These are phyloP conservation scores for Globisporangium camurandrum DNA, from an alignment of 352 stramenopile species.

Conservation along the genomic window DNA sequence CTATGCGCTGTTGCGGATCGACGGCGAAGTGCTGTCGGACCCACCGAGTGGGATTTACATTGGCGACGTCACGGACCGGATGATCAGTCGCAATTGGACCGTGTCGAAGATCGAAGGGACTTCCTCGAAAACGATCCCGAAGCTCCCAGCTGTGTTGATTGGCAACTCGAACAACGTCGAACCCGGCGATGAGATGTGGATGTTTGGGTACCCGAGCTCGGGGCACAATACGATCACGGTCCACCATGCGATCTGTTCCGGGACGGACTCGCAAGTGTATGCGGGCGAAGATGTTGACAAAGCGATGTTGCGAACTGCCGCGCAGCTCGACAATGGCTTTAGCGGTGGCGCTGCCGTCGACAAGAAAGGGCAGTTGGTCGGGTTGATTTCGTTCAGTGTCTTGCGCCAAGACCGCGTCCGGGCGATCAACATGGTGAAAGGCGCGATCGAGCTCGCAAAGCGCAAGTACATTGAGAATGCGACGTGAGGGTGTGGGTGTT, in stretches of 20 bases:
- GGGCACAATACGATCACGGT: conserved; percentile 88
- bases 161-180: conserved; percentile 87
- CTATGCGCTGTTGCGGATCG: conserved; percentile 74
- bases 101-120: conserved; percentile 76
- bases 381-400: conserved; percentile 83
- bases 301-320: conserved; percentile 78
- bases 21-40: conserved; percentile 82
- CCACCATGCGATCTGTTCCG: conserved; percentile 85
- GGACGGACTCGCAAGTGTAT: conserved; percentile 82
- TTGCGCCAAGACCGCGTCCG: conserved; percentile 80
- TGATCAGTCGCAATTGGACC: conserved; percentile 78
- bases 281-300: conserved; percentile 81
- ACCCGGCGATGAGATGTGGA: conserved; percentile 86
- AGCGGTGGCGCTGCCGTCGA: conserved; percentile 78
- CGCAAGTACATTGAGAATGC: conserved; percentile 55
- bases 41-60: conserved; percentile 84
- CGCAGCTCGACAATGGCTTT: conserved; percentile 82
- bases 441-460: conserved; percentile 77
- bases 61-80: conserved; percentile 81
- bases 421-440: conserved; percentile 87
- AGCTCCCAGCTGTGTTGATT: conserved; percentile 69
- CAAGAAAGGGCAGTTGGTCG: conserved; percentile 80
- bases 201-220: conserved; percentile 86
- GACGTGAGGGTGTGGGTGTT: background rate
- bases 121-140: conserved; percentile 56